Evolutionary conservation across 2,329 filamentous ascomycete genomes (phyloP), one percentile per base, ranked within the genome.

Genomic region (Thyridium curvatum): DNA sequence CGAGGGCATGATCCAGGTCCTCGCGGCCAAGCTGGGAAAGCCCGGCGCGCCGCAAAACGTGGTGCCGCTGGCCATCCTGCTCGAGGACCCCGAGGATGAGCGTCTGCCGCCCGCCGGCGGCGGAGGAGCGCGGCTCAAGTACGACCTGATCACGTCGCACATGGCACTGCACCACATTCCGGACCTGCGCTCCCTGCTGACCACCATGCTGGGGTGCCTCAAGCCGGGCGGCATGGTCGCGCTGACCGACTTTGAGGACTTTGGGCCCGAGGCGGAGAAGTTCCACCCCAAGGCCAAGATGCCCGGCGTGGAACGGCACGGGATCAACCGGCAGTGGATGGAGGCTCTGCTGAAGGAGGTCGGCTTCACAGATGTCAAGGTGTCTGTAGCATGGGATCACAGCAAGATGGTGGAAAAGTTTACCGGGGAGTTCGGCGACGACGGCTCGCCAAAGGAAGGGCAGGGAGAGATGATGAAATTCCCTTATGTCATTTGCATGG

Each of bases 171-270:
- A 78, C 49, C 75, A 79, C 53, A 68, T 79, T 15, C 60, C 66
- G 0, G 62, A 66, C 32, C 52, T 77, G 7, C 43, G 50, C 1
- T 41, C 51, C 0, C 56, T 76, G 2, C 54, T 78, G 16, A 42
- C 37, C 4, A 71, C 67, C 2, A 62, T 77, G 52, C 53, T 62
- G 18, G 67, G 61, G 6, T 69, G 67, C 30, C 54, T 79, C 32
- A 64, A 59, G 39, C 52, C 60, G 0, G 72, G 71, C 0, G 75
- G 72, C 0, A 48, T 53, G 37, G 59, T 77, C 1, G 70, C 69
- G 2, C 52, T 79, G 46, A 79, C 74, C 2, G 75, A 79, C 48
- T 79, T 71, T 50, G 72, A 79, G 49, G 67, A 78, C 45, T 71
- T 69, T 50, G 74, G 74, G 0, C 65, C 66, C 0, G 67, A 68